These are phyloP conservation scores for Pelargonium myrrhifolium DNA, from an alignment of 441 rosid genomes.

Conservation along the genomic window DNA sequence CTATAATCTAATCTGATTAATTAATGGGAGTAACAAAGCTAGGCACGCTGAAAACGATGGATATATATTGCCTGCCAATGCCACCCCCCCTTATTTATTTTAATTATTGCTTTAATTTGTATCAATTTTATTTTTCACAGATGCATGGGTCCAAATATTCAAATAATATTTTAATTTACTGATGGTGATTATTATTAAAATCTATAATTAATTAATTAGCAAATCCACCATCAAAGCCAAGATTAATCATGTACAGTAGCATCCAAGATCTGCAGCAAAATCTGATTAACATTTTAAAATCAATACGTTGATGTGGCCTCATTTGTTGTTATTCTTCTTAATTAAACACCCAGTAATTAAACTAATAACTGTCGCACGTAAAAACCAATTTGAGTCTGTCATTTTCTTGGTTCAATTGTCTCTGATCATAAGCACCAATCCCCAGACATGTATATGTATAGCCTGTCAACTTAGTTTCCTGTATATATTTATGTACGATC, in stretches of 20 bases:
- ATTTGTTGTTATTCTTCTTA: not conserved
- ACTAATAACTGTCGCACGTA: not conserved
- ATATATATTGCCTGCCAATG: not conserved
- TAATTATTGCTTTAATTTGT: not conserved
- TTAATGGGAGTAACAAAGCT: conserved; percentile 9
- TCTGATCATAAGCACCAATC: not conserved
- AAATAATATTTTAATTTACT: not conserved
- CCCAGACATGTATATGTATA: no score
- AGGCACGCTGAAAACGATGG: conserved; percentile 31
- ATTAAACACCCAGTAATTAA: not conserved
- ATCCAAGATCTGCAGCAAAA: conserved; percentile 1
- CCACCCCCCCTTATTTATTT: not conserved
- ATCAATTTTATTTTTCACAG: no score
- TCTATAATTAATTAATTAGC: not conserved
- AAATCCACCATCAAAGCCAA: conserved; percentile 17
- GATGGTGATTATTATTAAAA: not conserved
- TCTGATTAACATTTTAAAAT: conserved; percentile 1
- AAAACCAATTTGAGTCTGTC: not conserved
- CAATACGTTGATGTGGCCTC: conserved; percentile 6
- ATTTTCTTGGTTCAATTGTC: not conserved
- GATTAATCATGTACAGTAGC: not conserved
- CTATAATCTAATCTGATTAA: not conserved
- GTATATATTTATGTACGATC: no score
- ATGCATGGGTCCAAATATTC: conserved; percentile 17
- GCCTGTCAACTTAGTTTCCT: no score